Percentiles rank a stretch among this genome's conserved stretches.
These are phyloP conservation scores for Calonectria fujianensis DNA, from an alignment of 2,329 filamentous ascomycete species.

Conservation along the genomic window DNA sequence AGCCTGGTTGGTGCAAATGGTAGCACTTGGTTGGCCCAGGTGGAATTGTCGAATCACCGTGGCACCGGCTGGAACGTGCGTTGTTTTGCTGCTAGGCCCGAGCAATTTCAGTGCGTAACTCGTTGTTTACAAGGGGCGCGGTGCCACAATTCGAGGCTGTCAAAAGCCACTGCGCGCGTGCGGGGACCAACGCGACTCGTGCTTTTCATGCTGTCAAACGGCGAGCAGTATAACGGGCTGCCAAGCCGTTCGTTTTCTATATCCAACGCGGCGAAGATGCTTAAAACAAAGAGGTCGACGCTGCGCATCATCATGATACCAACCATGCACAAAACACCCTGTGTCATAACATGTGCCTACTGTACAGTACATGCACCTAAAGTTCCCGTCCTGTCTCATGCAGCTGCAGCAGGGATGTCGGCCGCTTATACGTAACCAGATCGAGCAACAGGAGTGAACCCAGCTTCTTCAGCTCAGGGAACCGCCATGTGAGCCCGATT, in stretches of 20 bases:
- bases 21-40: slow-evolving; percentile 24
- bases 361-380: slow-evolving; percentile 1
- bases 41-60: slow-evolving; percentile 39
- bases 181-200: not conserved
- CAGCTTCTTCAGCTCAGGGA: not conserved
- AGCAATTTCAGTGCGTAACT: slow-evolving; percentile 8
- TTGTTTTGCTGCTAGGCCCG: slow-evolving; percentile 23
- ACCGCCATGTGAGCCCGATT: not conserved
- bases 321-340: slow-evolving; percentile 5
- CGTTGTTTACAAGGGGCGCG: slow-evolving; percentile 23
- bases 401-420: slow-evolving; percentile 7
- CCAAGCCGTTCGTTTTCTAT: not conserved
- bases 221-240: not conserved
- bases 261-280: not conserved
- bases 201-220: not conserved
- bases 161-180: not conserved
- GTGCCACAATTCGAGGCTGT: slow-evolving; percentile 24
- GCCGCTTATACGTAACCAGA: slow-evolving; percentile 21
- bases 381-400: slow-evolving; percentile 2
- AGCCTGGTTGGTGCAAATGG: slow-evolving; percentile 30
- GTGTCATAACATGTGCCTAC: not conserved
- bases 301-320: slow-evolving; percentile 8
- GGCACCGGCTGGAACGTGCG: slow-evolving; percentile 35
- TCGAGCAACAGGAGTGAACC: slow-evolving; percentile 2
- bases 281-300: not conserved